These are phyloP conservation scores for Nicotiana attenuata DNA, from an alignment of 257 asterid species.

Conservation along the genomic window DNA sequence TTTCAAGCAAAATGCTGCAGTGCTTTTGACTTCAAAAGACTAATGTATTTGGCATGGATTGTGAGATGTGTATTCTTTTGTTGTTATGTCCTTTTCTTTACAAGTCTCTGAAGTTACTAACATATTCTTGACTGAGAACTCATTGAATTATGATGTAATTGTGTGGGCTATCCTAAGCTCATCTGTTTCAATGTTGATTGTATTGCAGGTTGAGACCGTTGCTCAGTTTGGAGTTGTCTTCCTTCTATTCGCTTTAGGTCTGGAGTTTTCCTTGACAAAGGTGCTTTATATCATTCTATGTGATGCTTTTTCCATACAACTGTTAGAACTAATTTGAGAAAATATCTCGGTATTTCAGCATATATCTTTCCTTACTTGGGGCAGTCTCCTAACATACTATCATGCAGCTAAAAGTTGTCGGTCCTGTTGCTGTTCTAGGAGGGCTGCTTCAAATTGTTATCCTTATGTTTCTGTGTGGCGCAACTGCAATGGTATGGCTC, in stretches of 20 bases:
- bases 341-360: background rate
- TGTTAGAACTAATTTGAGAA: slow-evolving; percentile 5
- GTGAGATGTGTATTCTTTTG: background rate
- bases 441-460: slow-evolving; percentile 82
- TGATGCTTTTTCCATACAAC: background rate
- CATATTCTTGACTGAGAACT: background rate
- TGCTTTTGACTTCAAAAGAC: background rate
- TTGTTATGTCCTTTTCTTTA: background rate
- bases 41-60: background rate
- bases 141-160: background rate
- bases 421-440: slow-evolving; percentile 91
- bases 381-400: slow-evolving; percentile 16
- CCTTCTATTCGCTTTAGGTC: slow-evolving; percentile 93
- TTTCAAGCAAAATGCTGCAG: background rate
- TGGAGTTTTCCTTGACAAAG: slow-evolving; percentile 89
- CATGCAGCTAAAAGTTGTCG: slow-evolving; percentile 88
- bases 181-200: slow-evolving; percentile 9
- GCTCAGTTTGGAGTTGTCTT: slow-evolving; percentile 98
- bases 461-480: slow-evolving; percentile 63
- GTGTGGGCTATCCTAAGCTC: background rate
- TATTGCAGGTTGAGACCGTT: slow-evolving; percentile 83
- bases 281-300: slow-evolving; percentile 25
- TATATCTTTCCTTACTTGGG: slow-evolving; percentile 11
- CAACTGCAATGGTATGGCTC: slow-evolving; percentile 59
- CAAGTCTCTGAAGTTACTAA: background rate